A percentile compares a stretch with the other conserved stretches of the same genome.
phyloP scores from a whole-genome alignment of 139 green algal species.

The Haematococcus sp. region DNA sequence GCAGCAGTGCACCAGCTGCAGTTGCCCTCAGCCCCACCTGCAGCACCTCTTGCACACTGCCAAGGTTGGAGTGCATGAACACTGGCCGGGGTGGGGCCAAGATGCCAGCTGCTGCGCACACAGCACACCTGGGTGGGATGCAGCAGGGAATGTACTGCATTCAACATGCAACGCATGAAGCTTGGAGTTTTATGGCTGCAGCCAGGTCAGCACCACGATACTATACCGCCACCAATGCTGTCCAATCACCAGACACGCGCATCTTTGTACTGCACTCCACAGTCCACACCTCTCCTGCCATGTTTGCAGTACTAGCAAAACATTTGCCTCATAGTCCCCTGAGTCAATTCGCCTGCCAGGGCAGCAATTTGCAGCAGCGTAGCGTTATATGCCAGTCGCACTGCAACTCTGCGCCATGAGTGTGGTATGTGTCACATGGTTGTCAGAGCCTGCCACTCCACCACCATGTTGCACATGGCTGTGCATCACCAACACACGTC shows the following conservation, averaged over 20 bases:
- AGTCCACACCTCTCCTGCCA: constrained; percentile 43
- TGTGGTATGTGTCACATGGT: not conserved
- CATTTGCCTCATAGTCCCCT: constrained; percentile 39
- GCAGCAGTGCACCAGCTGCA: too few species aligned
- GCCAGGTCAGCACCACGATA: too few species aligned
- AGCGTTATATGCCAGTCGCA: not conserved
- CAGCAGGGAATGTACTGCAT: too few species aligned
- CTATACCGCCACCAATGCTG: too few species aligned
- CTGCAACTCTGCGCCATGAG: not conserved
- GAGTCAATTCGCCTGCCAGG: constrained; percentile 39
- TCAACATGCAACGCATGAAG: too few species aligned
- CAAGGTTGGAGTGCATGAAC: constrained; percentile 67
- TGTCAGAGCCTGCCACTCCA: not conserved
- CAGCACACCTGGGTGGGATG: not conserved
- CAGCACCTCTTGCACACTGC: constrained; percentile 28
- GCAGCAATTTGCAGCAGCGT: not conserved
- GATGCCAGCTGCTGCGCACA: not conserved
- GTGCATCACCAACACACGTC: not conserved
- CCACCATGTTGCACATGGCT: not conserved
- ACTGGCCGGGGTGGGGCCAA: constrained; percentile 19
- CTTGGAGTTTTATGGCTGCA: too few species aligned
- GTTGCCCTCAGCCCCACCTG: too few species aligned
- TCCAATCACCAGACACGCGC: too few species aligned
- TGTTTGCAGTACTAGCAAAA: constrained; percentile 33
- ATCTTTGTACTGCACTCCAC: too few species aligned